Base-by-base conservation (phyloP, 441 rosid genomes). In the Populus hybrid region DNA sequence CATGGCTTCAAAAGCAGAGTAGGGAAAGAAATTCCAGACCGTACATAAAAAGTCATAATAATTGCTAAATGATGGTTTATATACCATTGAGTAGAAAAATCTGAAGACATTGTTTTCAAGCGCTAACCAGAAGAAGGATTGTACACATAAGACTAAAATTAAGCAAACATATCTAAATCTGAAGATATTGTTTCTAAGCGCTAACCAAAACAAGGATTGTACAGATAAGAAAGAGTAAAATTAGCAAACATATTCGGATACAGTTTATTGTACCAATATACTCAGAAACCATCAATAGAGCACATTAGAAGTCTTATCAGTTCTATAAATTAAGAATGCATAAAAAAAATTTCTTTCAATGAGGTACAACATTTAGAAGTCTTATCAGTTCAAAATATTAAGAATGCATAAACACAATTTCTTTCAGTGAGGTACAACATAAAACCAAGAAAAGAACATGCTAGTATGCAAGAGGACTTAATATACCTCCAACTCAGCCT, bases 401-500 rank as follows among this genome's bases (percentile, higher is more conserved):
- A 63, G 28, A 61, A 73, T 61, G 29, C 40, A 12, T 16, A 1
- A 45, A 10, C 10, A 31, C 8, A 21, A 28, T n/a, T 50, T 59
- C 9, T 45, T 68, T 31, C 23, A 69, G 38, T 12, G 6, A 21
- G 16, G 21, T 4, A 12, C 50, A 40, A 31, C 29, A 9, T 10
- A 35, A 45, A 71, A 45, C 23, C 53, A 9, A 14, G 35, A 64
- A 33, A 70, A 31, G 64, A 11, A 35, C 20, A 73, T 42, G 9
- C 8, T 42, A 31, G n/a, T 31, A 64, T 33, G 50, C 28, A 24
- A 21, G 20, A 75, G 53, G 77, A 56, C 64, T 67, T 79, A 71
- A 36, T 74, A 76, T 86, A 96, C 99, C 97, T 96, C 99, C 87
- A 96, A 86, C 87, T 96, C 99, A 33, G 99, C 98, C 89, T 94